Conservation (phyloP, 331 rosid species). For the Erythrophleum ivorense region DNA sequence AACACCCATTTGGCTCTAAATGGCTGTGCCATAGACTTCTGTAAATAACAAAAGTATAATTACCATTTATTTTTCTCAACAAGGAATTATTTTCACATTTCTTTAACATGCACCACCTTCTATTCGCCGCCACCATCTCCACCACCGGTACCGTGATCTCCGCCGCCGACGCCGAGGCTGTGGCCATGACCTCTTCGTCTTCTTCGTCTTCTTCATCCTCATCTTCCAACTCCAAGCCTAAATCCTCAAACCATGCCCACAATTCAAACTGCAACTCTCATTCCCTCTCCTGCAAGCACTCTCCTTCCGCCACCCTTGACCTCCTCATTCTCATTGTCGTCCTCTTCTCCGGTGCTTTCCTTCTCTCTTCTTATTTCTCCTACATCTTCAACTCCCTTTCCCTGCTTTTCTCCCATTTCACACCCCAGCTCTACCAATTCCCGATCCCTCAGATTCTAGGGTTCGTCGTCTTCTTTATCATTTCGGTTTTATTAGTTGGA, state of each 20-base stretch:
- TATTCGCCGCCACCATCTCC: slow-evolving; percentile 37
- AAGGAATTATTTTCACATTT: background rate
- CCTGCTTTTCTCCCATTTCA: slow-evolving; percentile 62
- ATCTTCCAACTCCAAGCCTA: slow-evolving; percentile 45
- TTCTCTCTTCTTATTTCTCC: slow-evolving; percentile 84
- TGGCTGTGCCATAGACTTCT: background rate
- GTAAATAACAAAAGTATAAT: background rate
- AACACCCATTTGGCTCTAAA: background rate
- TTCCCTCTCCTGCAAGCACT: slow-evolving; percentile 69
- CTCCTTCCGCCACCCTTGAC: slow-evolving; percentile 95
- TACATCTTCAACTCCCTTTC: slow-evolving; percentile 76
- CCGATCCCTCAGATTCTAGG: slow-evolving; percentile 60
- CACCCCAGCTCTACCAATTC: slow-evolving; percentile 44
- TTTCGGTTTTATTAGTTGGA: slow-evolving; percentile 44
- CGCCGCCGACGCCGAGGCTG: slow-evolving; percentile 12
- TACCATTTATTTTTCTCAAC: background rate
- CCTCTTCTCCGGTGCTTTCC: slow-evolving; percentile 89
- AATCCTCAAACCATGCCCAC: slow-evolving; percentile 52
- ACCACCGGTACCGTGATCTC: slow-evolving; percentile 39
- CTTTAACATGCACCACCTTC: slow-evolving; percentile 63
- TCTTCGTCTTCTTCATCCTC: slow-evolving; percentile 45
- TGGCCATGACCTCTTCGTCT: slow-evolving; percentile 54
- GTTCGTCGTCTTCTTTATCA: slow-evolving; percentile 56
- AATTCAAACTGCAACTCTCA: slow-evolving; percentile 42
- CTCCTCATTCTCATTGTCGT: slow-evolving; percentile 85